Evolutionary conservation across 495 filamentous ascomycete genomes (phyloP).

Genomic region (Neurospora cerealis): DNA sequence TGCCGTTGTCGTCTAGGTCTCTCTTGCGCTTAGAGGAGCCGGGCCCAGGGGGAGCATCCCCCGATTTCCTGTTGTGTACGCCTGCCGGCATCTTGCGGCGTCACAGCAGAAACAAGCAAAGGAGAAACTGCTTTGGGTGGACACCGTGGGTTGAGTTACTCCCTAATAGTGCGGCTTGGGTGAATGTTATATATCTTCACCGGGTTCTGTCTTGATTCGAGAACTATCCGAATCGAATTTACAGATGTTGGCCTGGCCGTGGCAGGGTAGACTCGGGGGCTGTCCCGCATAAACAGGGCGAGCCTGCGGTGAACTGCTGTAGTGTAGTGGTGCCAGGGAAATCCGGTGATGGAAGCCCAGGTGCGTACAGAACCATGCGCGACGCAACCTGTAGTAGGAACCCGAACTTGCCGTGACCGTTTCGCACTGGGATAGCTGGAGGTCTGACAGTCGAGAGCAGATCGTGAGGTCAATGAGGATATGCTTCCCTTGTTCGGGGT

Average conservation of each 20-base stretch:
- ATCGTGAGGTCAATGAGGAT: not conserved
- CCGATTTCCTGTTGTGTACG: not conserved
- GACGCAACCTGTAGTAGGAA: not conserved
- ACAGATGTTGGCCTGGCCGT: not conserved
- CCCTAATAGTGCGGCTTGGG: not conserved
- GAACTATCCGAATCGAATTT: not conserved
- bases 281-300: not conserved
- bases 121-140: not conserved
- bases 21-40: conserved; percentile 27
- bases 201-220: not conserved
- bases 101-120: not conserved
- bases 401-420: not conserved
- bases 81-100: not conserved
- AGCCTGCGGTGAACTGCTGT: not conserved
- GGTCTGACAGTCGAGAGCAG: not conserved
- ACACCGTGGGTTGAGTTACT: not conserved
- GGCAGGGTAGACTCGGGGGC: not conserved
- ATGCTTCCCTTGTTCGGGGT: not conserved
- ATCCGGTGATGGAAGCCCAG: not conserved
- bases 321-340: not conserved
- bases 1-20: conserved; percentile 29
- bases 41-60: not conserved
- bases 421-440: not conserved
- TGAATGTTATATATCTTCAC: not conserved
- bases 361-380: not conserved